Base-by-base conservation (phyloP, 495 filamentous ascomycete genomes). In the Penicillium lagena region DNA sequence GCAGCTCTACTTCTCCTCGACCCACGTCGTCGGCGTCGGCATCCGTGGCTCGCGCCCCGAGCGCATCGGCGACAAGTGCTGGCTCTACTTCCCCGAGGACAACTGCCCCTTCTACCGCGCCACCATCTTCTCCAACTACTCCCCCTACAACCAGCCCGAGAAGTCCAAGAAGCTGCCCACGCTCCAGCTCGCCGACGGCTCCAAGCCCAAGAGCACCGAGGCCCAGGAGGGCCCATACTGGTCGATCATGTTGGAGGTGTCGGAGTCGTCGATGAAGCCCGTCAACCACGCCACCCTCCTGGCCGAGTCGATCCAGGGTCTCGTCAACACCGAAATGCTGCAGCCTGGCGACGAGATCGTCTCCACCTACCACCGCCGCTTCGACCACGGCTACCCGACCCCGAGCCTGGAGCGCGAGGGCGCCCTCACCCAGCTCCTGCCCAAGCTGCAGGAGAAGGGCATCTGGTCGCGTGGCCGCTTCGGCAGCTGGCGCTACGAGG, bases 51-150 rank as follows among this genome's bases (percentile, higher is more conserved):
- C 75, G 50, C 88, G 93, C 45, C 93, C 93, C n/a, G 86, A 95
- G 65, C 82, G 88, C 50, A 99, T 99, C 52, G 93, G 93, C 39
- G 93, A 99, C 75, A 99, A 99, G 77, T 99, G 93, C 83, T 99
- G 93, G 89, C 81, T 99, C 43, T 99, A 99, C 81, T 99, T 97
- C 83, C 93, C 93, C 51, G 94, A 99, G 66, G 83, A 95, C 68
- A 82, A 99, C 80, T 96, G 90, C 78, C 90, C 89, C 62, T 99
- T 99, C 82, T 99, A 99, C 78, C 89, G 93, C 58, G 93, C 93
- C 60, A 99, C 93, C 50, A 97, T 99, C 73, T 99, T 99, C 82
- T 97, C 93, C 71, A 99, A 99, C 82, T 99, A 99, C 79, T 97
- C 94, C 12, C 93, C 91, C 46, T 80, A 95, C 81, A 99, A 99